Evolutionary conservation across 164 flowering plant genomes (phyloP).

Genomic region (Cinnamomum micranthum): DNA sequence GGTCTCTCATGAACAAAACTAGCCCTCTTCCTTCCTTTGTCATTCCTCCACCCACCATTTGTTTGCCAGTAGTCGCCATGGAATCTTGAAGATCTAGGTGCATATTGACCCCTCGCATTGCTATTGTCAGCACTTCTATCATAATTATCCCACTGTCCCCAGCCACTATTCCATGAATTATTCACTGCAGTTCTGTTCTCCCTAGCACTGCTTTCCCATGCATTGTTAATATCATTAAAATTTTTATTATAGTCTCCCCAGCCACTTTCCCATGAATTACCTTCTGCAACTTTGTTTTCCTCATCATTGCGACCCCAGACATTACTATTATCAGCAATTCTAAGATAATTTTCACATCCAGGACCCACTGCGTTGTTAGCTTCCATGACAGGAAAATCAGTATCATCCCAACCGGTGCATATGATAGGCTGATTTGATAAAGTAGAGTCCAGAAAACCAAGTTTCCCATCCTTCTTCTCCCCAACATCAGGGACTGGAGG

Average conservation of each 20-base stretch:
- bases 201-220: constrained; percentile 27
- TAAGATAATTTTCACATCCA: background rate
- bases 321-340: constrained; percentile 9
- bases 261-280: constrained; percentile 19
- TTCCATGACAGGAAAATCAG: constrained; percentile 10
- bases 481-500: too few species aligned
- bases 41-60: constrained; percentile 25
- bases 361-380: background rate
- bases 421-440: constrained; percentile 10
- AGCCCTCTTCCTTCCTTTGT: constrained; percentile 29
- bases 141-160: constrained; percentile 15
- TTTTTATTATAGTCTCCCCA: background rate
- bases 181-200: constrained; percentile 7
- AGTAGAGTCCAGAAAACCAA: background rate
- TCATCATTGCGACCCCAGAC: constrained; percentile 8
- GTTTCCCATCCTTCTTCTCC: too few species aligned
- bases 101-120: constrained; percentile 2
- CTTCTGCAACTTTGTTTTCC: constrained; percentile 8
- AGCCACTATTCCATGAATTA: constrained; percentile 21
- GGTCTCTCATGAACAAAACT: constrained; percentile 23
- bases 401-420: constrained; percentile 33
- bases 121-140: constrained; percentile 8
- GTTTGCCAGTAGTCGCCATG: constrained; percentile 26
- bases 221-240: constrained; percentile 3
- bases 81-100: constrained; percentile 24